Base-by-base conservation (phyloP, 331 rosid genomes). In the Malus hybrid region DNA sequence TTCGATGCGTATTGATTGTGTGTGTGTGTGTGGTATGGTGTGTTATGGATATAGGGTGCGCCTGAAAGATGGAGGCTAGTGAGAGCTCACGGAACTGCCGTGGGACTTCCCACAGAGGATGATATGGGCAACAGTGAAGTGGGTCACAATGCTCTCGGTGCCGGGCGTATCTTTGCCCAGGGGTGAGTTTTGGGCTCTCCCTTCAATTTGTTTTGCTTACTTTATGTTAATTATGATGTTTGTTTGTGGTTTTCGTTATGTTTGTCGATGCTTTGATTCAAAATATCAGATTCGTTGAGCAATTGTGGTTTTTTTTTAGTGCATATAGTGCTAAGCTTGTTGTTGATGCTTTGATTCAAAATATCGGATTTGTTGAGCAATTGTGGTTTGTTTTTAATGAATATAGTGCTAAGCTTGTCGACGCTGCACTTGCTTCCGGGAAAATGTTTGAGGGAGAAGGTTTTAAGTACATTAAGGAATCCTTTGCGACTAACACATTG, bases 41-140 rank as follows among this genome's bases (percentile, higher is more conserved):
- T 55, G 30, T 13, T 39, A 4, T 52, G 78, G 14, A 42, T 42
- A 46, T 57, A 90, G 97, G 93, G 97, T 80, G 96, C 91, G 4
- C 99, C 97, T 63, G 96, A 90, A 1, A 75, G 15, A 66, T 92
- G 99, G 99, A 95, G 97, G 79, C 70, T 95, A 84, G 92, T 95
- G 4, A 95, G 66, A 79, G 99, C 99, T 65, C 99, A 95, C 72
- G 99, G 99, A 68, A 83, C 68, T 53, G 97, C 97, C 0, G 97
- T 95, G 8, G 99, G 99, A 0, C 97, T 95, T 67, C 97, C 99
- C 32, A 73, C 97, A 0, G 99, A 95, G 7, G 99, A 92, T 89
- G 99, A 95, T 74, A 95, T 95, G 99, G 99, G 99, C 39, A 95
- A 95, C 73, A 95, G 99, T 82, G 99, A 95, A 81, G 99, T 95